phyloP scores from a whole-genome alignment of 352 stramenopile genomes.

The Thalassiosira sp. region DNA sequence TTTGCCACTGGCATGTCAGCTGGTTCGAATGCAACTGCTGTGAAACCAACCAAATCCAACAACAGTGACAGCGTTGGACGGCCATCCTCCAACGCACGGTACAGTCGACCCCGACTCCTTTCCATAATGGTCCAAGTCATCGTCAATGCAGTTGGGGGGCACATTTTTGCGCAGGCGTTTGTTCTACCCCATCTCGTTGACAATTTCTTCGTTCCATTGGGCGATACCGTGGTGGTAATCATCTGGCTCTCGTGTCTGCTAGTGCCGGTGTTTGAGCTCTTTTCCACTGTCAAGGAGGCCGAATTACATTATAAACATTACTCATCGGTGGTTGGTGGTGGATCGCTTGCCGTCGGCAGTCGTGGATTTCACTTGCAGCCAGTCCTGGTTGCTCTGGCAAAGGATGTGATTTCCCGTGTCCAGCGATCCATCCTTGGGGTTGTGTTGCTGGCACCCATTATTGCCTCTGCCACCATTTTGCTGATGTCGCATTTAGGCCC shows the following conservation, averaged over 20 bases:
- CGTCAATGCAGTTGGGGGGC: slow-evolving; percentile 4
- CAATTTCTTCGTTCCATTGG: background rate
- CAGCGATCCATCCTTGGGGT: slow-evolving; percentile 13
- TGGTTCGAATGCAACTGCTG: background rate
- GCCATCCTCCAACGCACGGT: slow-evolving; percentile 14
- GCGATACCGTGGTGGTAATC: background rate
- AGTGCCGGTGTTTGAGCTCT: slow-evolving; percentile 23
- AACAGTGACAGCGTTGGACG: background rate
- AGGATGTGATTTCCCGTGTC: slow-evolving; percentile 3
- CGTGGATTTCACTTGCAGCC: background rate
- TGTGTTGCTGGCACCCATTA: background rate
- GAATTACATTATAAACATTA: slow-evolving; percentile 33
- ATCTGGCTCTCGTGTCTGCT: slow-evolving; percentile 26
- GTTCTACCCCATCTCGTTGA: slow-evolving; percentile 18
- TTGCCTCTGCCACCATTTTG: slow-evolving; percentile 10
- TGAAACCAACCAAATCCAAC: background rate
- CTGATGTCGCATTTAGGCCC: slow-evolving; percentile 12
- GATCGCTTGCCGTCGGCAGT: too few relatives aligned
- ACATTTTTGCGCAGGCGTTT: slow-evolving; percentile 20
- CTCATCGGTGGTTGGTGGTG: slow-evolving; percentile 7
- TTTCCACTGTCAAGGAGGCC: slow-evolving; percentile 13
- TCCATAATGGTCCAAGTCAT: slow-evolving; percentile 24
- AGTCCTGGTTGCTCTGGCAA: background rate
- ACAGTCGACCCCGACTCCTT: slow-evolving; percentile 24
- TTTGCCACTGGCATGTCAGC: too few relatives aligned